These are phyloP conservation scores for Acacia acuminata DNA, from an alignment of 306 rosid genomes.

Conservation along the genomic window DNA sequence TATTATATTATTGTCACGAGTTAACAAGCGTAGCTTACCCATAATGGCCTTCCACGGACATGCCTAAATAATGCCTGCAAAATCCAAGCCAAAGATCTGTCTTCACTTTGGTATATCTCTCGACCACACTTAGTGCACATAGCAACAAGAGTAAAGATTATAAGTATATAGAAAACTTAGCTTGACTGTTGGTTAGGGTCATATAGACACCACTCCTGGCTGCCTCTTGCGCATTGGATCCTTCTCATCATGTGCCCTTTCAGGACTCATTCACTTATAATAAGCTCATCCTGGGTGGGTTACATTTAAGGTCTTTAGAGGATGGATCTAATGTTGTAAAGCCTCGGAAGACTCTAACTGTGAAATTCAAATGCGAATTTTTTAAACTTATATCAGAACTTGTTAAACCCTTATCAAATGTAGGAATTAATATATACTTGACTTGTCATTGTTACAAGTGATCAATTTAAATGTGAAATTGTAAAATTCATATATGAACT, in stretches of 20 bases:
- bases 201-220: not conserved
- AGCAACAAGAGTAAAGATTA: not conserved
- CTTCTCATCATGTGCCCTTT: not conserved
- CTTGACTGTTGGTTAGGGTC: conserved; percentile 25
- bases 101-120: not conserved
- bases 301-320: conserved; percentile 46
- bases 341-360: conserved; percentile 50
- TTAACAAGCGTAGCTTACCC: not conserved
- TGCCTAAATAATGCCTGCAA: not conserved
- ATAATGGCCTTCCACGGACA: not conserved
- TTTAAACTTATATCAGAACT: too few relatives aligned
- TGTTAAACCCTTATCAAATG: too few relatives aligned
- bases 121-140: not conserved
- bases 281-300: not conserved
- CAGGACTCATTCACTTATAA: not conserved
- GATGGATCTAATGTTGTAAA: conserved; percentile 57
- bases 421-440: too few relatives aligned
- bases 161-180: not conserved
- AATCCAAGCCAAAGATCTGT: not conserved
- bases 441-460: too few relatives aligned
- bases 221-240: not conserved
- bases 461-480: too few relatives aligned
- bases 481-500: too few relatives aligned
- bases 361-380: conserved; percentile 39
- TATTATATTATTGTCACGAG: not conserved